A percentile compares a stretch with the other conserved stretches of the same genome.
phyloP scores from a whole-genome alignment of 805 yeast species.

The Cyberlindnera mycetangii region DNA sequence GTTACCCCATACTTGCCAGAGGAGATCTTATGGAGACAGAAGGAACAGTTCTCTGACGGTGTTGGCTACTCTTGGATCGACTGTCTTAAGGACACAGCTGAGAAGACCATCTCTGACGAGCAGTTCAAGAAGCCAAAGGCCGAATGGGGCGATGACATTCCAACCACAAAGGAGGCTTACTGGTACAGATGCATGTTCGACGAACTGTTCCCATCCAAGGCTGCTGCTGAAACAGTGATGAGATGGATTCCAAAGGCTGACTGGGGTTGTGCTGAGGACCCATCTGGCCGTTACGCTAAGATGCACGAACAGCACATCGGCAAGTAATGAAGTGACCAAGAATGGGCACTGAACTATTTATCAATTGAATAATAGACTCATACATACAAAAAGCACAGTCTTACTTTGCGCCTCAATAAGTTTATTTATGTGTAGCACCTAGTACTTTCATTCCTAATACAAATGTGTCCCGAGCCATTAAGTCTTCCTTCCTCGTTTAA shows the following conservation, averaged over 20 bases:
- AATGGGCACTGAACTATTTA: no score
- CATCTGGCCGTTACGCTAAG: slow-evolving; percentile 95
- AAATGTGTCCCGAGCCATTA: no score
- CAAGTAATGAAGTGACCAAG: neutral
- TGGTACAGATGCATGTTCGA: slow-evolving; percentile 98
- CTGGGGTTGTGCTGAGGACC: slow-evolving; percentile 99
- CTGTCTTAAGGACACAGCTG: slow-evolving; percentile 94
- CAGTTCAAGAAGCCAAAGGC: slow-evolving; percentile 87
- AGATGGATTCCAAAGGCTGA: slow-evolving; percentile 99
- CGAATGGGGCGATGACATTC: slow-evolving; percentile 94
- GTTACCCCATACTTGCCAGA: slow-evolving; percentile 88
- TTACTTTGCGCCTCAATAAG: no score
- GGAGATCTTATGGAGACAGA: slow-evolving; percentile 98
- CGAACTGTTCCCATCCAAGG: slow-evolving; percentile 83
- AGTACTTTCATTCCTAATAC: no score
- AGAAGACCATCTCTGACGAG: slow-evolving; percentile 81
- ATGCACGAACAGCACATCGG: slow-evolving; percentile 73
- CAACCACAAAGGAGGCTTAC: slow-evolving; percentile 98
- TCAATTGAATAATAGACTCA: neutral
- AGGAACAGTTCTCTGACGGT: slow-evolving; percentile 99
- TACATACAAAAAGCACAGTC: no score
- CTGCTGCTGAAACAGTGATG: slow-evolving; percentile 96
- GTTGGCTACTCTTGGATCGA: slow-evolving; percentile 99
- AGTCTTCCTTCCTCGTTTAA: no score
- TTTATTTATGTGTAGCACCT: no score